Evolutionary conservation across 441 rosid genomes (phyloP).

Genomic region (Lepidium campestre): DNA sequence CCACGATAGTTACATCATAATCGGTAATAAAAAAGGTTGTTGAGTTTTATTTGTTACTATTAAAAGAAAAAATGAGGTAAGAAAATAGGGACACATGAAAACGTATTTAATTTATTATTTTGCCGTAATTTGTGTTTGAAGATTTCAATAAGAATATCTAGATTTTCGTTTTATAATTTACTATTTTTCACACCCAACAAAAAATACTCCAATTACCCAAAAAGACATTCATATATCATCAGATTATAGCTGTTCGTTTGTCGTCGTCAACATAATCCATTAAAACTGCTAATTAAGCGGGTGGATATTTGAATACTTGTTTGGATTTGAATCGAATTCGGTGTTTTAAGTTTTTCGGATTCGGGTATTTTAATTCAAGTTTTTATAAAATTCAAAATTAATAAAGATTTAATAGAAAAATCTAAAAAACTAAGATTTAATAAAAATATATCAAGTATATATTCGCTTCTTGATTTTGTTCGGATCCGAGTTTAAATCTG

Average conservation of each 20-base stretch:
- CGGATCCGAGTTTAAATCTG: no score
- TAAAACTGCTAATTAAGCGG: no score
- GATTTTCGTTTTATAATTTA: slow-evolving; percentile 17
- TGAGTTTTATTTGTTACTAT: background rate
- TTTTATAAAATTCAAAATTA: no score
- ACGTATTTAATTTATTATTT: background rate
- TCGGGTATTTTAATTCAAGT: no score
- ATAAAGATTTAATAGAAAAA: no score
- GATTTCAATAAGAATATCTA: slow-evolving; percentile 21
- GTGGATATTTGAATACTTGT: no score
- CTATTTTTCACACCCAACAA: background rate
- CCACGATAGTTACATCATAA: background rate
- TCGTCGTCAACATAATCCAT: background rate
- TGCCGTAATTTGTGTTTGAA: slow-evolving; percentile 14
- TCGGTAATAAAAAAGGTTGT: no score
- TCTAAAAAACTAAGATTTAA: no score
- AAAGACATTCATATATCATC: background rate
- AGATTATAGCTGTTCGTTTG: background rate
- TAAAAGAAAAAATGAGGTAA: background rate
- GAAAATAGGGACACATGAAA: slow-evolving; percentile 4
- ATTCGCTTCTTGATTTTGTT: no score
- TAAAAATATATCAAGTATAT: no score
- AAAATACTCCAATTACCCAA: background rate
- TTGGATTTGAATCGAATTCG: no score
- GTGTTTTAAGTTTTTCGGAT: no score